Evolutionary conservation across 192 early-diverging fungal species (phyloP), one percentile per base, ranked within the genome.

Genomic region (Backusella parvicylindrica): DNA sequence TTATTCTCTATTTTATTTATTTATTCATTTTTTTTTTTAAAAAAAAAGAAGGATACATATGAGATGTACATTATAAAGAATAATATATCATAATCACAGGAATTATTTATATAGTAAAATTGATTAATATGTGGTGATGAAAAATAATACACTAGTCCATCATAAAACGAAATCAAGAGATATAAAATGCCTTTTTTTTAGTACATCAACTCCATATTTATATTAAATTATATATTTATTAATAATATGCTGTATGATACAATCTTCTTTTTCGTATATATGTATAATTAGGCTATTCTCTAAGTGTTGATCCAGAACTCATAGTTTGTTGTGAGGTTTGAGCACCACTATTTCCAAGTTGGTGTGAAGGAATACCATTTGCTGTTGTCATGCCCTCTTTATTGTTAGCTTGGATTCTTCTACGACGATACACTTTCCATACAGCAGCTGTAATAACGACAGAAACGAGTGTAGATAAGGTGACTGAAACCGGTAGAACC

Each of bases 401-500:
- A 3, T 60, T 60, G 26, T n/a, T 60, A 4, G 23, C 53, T 26
- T 60, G 23, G n/a, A 60, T 12, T 3, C 11, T 60, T 60, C 53
- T 23, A 28, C 53, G 53, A 28, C 53, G 9, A 13, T 60, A 60
- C 4, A 60, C 23, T 12, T 28, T 60, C 74, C 74, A 75, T 21
- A 18, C 38, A 56, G 32, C 0, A n/a, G 28, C 35, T 9, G 2
- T 11, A 60, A 23, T 36, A 12, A 11, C 74, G 6, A 70, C 83
- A 13, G 83, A 21, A 0, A 72, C 37, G 0, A 83, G 47, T 56
- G 83, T 53, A 5, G 84, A 40, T 4, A 80, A 70, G 53, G 84
- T 66, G 32, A 84, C 71, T 40, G 84, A 82, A 15, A 86, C 73
- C 18, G 82, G 82, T 64, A 86, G 78, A 60, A 79, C 68, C 85